Percentiles rank a stretch among this genome's conserved stretches.
phyloP scores from a whole-genome alignment of 495 filamentous ascomycete genomes.

The Penicillium ucsense region DNA sequence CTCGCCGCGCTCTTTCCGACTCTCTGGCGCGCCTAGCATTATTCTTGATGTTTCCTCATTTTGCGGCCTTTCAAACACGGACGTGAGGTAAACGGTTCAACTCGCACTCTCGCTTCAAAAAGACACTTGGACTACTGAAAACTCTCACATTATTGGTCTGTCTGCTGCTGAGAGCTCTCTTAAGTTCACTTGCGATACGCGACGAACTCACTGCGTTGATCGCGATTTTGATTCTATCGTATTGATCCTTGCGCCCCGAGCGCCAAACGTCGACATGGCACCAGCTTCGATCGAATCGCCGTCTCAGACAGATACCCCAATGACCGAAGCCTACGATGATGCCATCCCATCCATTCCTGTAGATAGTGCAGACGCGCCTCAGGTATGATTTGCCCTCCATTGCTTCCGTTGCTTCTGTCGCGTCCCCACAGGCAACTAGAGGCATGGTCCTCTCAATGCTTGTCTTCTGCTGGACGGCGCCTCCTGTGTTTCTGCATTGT shows the following conservation, averaged over 20 bases:
- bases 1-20: conserved; percentile 27
- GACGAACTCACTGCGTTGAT: conserved; percentile 1
- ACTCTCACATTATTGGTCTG: conserved; percentile 1
- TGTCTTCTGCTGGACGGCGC: too few relatives aligned
- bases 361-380: conserved; percentile 26
- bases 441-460: too few relatives aligned
- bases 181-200: conserved; percentile 4
- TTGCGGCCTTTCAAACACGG: not conserved
- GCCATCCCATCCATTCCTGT: conserved; percentile 32
- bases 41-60: conserved; percentile 8
- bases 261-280: conserved; percentile 44
- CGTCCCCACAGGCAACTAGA: too few relatives aligned
- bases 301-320: conserved; percentile 44
- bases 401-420: not conserved
- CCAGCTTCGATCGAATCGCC: conserved; percentile 42
- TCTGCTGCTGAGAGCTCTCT: not conserved
- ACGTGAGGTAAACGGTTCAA: not conserved
- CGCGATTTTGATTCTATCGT: conserved; percentile 7
- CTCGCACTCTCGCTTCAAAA: not conserved
- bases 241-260: conserved; percentile 18
- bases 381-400: conserved; percentile 24
- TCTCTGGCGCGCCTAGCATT: conserved; percentile 24
- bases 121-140: not conserved
- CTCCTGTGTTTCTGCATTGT: not conserved
- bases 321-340: conserved; percentile 53